These are phyloP conservation scores for Aspergillus ochraceus DNA, from an alignment of 2,329 filamentous ascomycete species.

Conservation along the genomic window DNA sequence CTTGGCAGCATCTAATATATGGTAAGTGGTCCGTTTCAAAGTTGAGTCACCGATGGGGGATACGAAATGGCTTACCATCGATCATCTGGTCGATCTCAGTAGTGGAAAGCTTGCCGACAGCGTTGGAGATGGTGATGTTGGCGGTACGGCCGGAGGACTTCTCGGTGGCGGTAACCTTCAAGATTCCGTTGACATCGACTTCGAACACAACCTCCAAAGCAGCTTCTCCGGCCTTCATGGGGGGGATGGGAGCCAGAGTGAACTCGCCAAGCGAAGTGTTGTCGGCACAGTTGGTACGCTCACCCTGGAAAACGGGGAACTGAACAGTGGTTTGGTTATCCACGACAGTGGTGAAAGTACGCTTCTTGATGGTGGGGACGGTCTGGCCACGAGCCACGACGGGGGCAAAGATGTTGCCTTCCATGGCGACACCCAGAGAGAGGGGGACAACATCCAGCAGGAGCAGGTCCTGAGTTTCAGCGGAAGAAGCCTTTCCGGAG, in stretches of 20 bases:
- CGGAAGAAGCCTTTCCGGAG: constrained; percentile 94
- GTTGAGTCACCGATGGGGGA: neutral
- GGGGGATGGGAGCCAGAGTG: constrained; percentile 83
- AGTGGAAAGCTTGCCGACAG: constrained; percentile 94
- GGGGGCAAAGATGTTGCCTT: constrained; percentile 97
- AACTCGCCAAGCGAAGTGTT: constrained; percentile 98
- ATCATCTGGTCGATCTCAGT: constrained; percentile 98
- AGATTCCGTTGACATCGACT: constrained; percentile 99
- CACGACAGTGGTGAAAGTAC: constrained; percentile 76
- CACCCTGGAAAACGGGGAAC: constrained; percentile 94
- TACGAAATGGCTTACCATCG: constrained; percentile 57
- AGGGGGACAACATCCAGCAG: constrained; percentile 95
- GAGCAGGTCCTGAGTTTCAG: constrained; percentile 90
- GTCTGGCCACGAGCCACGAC: constrained; percentile 80
- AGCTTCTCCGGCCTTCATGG: constrained; percentile 89
- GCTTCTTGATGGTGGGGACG: constrained; percentile 79
- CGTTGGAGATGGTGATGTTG: constrained; percentile 99
- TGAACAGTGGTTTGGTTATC: constrained; percentile 75
- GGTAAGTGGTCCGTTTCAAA: neutral
- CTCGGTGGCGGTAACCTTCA: constrained; percentile 98
- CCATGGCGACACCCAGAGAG: constrained; percentile 98
- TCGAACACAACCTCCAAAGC: constrained; percentile 98
- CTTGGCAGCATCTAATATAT: constrained; percentile 76
- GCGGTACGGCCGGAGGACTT: constrained; percentile 97
- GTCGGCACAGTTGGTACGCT: constrained; percentile 96